Conservation (phyloP, 495 filamentous ascomycete species). For the Hypoxylon cercidicola region DNA sequence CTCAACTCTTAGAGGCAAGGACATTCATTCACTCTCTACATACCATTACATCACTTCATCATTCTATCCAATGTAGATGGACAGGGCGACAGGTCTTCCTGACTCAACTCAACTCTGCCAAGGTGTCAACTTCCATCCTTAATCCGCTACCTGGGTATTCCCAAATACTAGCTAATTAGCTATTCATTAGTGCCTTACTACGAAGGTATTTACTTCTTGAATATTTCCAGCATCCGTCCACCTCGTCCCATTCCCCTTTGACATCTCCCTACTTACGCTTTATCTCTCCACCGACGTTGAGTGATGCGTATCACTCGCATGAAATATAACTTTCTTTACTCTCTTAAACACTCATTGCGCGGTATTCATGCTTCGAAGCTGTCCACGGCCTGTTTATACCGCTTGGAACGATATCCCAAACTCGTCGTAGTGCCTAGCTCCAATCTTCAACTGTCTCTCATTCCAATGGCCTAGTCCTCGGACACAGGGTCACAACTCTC, state of each 20-base stretch:
- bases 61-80: neutral
- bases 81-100: neutral
- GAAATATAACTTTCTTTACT: constrained; percentile 2
- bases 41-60: too few relatives aligned
- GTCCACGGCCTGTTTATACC: neutral
- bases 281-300: constrained; percentile 1
- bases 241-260: constrained; percentile 14
- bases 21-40: too few relatives aligned
- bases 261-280: constrained; percentile 29
- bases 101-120: constrained; percentile 9
- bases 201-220: constrained; percentile 16
- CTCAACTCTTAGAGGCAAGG: too few relatives aligned
- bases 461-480: neutral
- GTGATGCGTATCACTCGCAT: constrained; percentile 13
- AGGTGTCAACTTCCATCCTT: constrained; percentile 27
- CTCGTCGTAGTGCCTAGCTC: neutral
- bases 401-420: neutral
- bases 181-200: constrained; percentile 18
- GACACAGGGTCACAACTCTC: too few relatives aligned
- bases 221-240: constrained; percentile 14
- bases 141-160: constrained; percentile 5
- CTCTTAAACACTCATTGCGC: constrained; percentile 17
- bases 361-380: constrained; percentile 18
- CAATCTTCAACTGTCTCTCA: neutral
- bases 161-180: constrained; percentile 15